Base-by-base conservation (phyloP, 1,284 basidiomycete genomes). In the Marasmius sp. region DNA sequence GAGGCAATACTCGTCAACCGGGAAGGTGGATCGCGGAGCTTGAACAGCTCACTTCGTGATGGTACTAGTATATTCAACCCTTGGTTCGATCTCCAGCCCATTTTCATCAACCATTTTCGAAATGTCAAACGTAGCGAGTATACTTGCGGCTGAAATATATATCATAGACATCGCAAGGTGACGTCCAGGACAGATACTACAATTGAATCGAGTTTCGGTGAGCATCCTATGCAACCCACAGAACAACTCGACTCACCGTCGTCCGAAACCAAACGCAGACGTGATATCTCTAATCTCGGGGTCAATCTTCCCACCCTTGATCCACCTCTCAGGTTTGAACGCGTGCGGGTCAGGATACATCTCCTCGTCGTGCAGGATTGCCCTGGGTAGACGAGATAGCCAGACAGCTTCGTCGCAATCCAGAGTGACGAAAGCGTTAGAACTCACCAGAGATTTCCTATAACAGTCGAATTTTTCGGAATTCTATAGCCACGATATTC, bases 341-440 rank as follows among this genome's bases (percentile, higher is more conserved):
- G 22, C 43, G 22, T 59, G 6, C 41, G 58, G 51, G 16, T 57
- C 43, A 16, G 61, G 57, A 16, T 63, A 63, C 14, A 36, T 56
- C 18, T n/a, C 36, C 8, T 60, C 49, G 22, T 68, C 67, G n/a
- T 61, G 67, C 3, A 65, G 58, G 6, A 68, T 61, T 10, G 61
- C 60, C 67, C 67, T 68, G 20, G n/a, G 11, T n/a, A 49, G 18
- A 11, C 14, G 10, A 10, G 18, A 27, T 11, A 49, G 18, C 6
- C 11, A 49, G 43, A 45, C 14, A 18, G 4, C 27, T 27, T 27
- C 27, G 27, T 27, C 27, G 5, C 5, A 5, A 5, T 27, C 27
- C 5, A 27, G 27, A 27, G 27, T 5, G 5, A 27, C 16, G 16
- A 8, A 1, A 33, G 34, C 27, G 27, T n/a, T 27, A 27, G 2